Base-by-base conservation (phyloP, 768 basidiomycete genomes). In the Xerocomellus dryophilus region DNA sequence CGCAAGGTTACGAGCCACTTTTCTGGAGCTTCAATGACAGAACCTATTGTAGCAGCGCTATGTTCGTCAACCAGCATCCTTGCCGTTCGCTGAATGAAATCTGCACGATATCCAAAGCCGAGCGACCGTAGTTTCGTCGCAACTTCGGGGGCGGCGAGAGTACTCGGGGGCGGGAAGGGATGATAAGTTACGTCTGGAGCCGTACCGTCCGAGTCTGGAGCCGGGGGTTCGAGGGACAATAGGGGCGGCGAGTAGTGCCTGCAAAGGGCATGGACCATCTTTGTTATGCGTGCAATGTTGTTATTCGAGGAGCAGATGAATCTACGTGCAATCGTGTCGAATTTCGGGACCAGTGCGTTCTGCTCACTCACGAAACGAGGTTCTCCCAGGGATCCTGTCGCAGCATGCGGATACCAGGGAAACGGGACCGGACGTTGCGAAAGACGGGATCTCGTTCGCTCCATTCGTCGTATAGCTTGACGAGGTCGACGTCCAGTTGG, bases 241-340 rank as follows among this genome's bases (percentile, higher is more conserved):
- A 95, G 74, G 21, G 82, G 73, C 12, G 83, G 76, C 1, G 93
- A 93, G 65, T 85, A 97, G 20, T 88, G 77, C 17, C 72, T 78
- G 68, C 90, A 92, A 14, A 98, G 81, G 18, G 81, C 79, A 56
- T 91, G 87, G 27, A 98, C 85, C 88, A 98, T 94, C 53, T 88
- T 90, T 15, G 92, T 89, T 62, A 99, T 99, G 7, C 97, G 89
- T 6, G 83, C 73, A 47, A 99, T 98, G 62, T 98, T 94, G 69
- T 98, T 98, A 65, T 98, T 98, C 3, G 93, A 91, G 3, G 94
- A 97, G 67, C 96, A 98, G 59, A 99, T 97, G 74, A 98, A 99
- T 9, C 95, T 96, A 50, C 17, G 21, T 31, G 57, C 29, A 27
- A 43, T 56, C 50, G 47, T 34, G 50, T 68, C 35, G 54, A 56